These are phyloP conservation scores for Colletotrichum orchidophilum DNA, from an alignment of 2,329 filamentous ascomycete species.

Conservation along the genomic window DNA sequence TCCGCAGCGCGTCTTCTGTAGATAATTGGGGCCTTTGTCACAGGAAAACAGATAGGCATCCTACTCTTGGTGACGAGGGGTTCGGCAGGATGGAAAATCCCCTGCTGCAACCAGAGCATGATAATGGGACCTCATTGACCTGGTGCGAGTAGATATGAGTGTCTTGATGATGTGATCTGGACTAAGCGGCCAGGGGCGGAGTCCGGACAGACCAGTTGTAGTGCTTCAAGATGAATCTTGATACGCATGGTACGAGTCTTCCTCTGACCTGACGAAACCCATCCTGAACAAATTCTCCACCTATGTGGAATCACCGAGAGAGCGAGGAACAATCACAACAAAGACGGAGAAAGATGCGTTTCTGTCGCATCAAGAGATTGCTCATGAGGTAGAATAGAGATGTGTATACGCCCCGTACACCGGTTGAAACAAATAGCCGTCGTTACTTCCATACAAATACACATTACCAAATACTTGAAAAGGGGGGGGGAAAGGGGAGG, in stretches of 20 bases:
- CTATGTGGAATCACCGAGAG: too few species aligned
- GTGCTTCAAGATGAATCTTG: too few species aligned
- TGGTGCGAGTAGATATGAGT: not conserved
- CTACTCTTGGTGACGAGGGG: not conserved
- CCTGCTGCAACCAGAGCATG: not conserved
- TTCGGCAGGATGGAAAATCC: not conserved
- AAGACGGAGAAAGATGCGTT: not conserved
- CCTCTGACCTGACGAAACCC: accelerated
- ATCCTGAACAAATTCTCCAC: too few species aligned
- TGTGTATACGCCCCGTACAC: slow-evolving; percentile 30
- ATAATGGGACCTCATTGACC: not conserved
- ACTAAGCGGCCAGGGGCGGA: accelerated
- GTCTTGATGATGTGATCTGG: not conserved
- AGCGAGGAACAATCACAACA: not conserved
- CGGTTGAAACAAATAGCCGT: slow-evolving; percentile 8
- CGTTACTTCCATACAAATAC: slow-evolving; percentile 32
- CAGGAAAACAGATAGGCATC: not conserved
- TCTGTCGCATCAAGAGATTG: not conserved
- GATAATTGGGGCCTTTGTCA: not conserved
- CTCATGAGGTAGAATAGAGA: slow-evolving; percentile 3
- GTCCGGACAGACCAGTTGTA: too few species aligned
- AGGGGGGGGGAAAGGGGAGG: not conserved
- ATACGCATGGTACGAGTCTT: too few species aligned
- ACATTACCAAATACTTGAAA: slow-evolving; percentile 19
- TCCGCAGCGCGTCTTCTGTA: slow-evolving; percentile 12